Percentiles rank a stretch among this genome's conserved stretches.
phyloP scores from a whole-genome alignment of 1,284 basidiomycete genomes.

The Pseudozyma sp. region DNA sequence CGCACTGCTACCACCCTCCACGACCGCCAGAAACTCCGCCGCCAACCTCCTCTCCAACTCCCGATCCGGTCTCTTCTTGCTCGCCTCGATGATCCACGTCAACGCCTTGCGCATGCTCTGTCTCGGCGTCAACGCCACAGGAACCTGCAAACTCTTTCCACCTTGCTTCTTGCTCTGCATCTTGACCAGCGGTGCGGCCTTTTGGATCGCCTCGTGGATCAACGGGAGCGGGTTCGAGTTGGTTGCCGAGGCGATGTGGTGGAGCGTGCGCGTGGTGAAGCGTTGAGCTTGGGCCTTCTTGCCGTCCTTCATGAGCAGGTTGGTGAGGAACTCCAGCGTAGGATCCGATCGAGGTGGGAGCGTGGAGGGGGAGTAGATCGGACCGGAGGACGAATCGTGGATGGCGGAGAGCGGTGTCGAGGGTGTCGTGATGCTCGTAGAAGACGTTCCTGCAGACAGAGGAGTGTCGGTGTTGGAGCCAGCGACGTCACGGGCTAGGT shows the following conservation, averaged over 20 bases:
- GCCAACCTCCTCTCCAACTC: slow-evolving; percentile 68
- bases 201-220: slow-evolving; percentile 65
- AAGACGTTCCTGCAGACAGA: background rate
- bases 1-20: slow-evolving; percentile 68
- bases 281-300: slow-evolving; percentile 68
- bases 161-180: slow-evolving; percentile 68
- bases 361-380: slow-evolving; percentile 44
- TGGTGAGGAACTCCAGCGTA: slow-evolving; percentile 66
- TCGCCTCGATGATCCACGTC: slow-evolving; percentile 69
- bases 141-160: slow-evolving; percentile 68
- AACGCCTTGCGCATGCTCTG: slow-evolving; percentile 69
- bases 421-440: slow-evolving; percentile 10
- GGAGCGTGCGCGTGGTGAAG: slow-evolving; percentile 64
- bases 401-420: slow-evolving; percentile 17
- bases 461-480: too few relatives aligned
- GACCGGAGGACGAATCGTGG: slow-evolving; percentile 9
- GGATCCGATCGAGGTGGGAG: slow-evolving; percentile 61
- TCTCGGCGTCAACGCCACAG: slow-evolving; percentile 65
- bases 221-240: slow-evolving; percentile 67
- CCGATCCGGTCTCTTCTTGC: slow-evolving; percentile 68
- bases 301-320: slow-evolving; percentile 70
- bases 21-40: slow-evolving; percentile 68
- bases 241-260: slow-evolving; percentile 60
- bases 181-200: slow-evolving; percentile 66
- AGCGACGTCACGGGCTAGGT: slow-evolving; percentile 22